A percentile compares a stretch with the other conserved stretches of the same genome.
Conservation (phyloP, 768 basidiomycete species). For the Macrolepiota fuliginosa region DNA sequence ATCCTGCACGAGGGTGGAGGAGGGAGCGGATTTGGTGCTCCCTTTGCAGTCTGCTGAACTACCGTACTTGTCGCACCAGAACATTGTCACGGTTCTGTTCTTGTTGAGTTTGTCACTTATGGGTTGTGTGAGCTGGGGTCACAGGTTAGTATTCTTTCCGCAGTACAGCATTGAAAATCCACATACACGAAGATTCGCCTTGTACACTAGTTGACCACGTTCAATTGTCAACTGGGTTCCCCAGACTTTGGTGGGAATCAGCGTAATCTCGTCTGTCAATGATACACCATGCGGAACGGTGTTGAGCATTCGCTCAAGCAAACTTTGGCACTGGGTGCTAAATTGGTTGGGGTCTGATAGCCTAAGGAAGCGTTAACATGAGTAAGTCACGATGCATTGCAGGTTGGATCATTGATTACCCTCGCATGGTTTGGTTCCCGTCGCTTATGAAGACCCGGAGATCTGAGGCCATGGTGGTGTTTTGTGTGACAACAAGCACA, state of each 20-base stretch:
- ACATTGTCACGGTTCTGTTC: slow-evolving; percentile 38
- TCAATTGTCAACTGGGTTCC: slow-evolving; percentile 36
- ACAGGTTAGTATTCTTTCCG: background rate
- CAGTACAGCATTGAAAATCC: background rate
- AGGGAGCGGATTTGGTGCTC: slow-evolving; percentile 29
- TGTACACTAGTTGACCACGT: slow-evolving; percentile 35
- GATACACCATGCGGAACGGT: slow-evolving; percentile 43
- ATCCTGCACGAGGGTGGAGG: slow-evolving; percentile 27
- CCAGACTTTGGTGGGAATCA: slow-evolving; percentile 40
- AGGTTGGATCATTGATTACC: slow-evolving; percentile 16
- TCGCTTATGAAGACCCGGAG: slow-evolving; percentile 32
- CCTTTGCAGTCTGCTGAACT: slow-evolving; percentile 29
- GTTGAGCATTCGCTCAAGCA: slow-evolving; percentile 46
- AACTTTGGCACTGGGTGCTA: slow-evolving; percentile 32
- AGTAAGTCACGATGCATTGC: background rate
- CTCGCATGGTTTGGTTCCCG: slow-evolving; percentile 31
- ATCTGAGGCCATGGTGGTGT: slow-evolving; percentile 34
- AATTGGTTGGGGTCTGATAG: slow-evolving; percentile 33
- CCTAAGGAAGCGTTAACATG: slow-evolving; percentile 17
- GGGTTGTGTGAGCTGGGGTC: slow-evolving; percentile 31
- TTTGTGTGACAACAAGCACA: slow-evolving; percentile 30
- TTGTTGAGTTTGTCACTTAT: slow-evolving; percentile 30
- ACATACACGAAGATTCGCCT: slow-evolving; percentile 37
- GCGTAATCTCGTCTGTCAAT: slow-evolving; percentile 42
- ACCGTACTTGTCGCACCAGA: slow-evolving; percentile 42